These are phyloP conservation scores for Dendrobium catenatum DNA, from an alignment of 106 monocot species.

Conservation along the genomic window DNA sequence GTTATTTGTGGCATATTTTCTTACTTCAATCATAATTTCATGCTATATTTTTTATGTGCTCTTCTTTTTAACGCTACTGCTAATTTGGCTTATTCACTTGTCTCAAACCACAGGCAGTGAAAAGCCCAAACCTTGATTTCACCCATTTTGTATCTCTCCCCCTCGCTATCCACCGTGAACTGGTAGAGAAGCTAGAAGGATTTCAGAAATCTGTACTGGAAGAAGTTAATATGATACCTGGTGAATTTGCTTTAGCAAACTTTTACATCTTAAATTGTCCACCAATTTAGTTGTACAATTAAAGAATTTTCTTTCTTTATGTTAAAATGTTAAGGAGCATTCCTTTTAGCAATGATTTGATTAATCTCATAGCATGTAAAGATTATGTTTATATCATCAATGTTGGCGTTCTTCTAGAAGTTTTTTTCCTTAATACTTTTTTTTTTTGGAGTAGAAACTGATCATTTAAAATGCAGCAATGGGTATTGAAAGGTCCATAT, in stretches of 20 bases:
- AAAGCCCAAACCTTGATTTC: conserved; percentile 76
- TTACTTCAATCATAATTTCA: background rate
- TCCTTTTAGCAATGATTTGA: background rate
- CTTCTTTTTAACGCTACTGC: background rate
- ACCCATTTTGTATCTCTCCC: conserved; percentile 97
- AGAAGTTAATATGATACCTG: conserved; percentile 7
- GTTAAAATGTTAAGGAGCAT: background rate
- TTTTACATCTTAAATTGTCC: background rate
- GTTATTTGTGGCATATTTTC: background rate
- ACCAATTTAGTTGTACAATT: background rate
- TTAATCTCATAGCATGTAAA: background rate
- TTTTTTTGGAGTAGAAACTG: background rate
- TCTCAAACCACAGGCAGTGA: conserved; percentile 41
- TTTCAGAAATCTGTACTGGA: conserved; percentile 78
- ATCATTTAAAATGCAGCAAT: conserved; percentile 28
- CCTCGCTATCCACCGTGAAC: conserved; percentile 57
- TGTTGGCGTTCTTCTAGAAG: background rate
- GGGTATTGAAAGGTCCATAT: conserved; percentile 91
- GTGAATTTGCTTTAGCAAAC: background rate
- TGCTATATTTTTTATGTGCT: background rate
- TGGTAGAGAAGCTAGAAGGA: conserved; percentile 56
- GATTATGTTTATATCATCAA: background rate
- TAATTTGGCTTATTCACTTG: background rate
- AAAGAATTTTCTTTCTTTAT: background rate
- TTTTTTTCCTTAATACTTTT: background rate